Base-by-base conservation (phyloP, 305 asterid species). In the Rubia tinctorum region DNA sequence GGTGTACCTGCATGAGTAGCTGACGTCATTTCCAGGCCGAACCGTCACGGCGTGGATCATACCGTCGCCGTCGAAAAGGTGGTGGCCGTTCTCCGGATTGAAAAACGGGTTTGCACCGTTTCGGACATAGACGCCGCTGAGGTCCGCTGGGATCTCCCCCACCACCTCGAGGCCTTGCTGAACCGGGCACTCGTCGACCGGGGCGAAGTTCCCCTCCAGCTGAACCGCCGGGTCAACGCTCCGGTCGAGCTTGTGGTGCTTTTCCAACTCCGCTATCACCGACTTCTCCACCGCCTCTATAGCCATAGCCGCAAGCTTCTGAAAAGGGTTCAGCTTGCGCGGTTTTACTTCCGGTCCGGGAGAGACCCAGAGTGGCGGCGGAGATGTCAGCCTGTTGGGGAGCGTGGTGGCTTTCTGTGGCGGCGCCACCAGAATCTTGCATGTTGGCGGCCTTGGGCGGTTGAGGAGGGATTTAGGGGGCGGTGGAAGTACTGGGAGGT, bases 11-110 rank as follows among this genome's bases (percentile, higher is more conserved):
- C 91, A 86, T 0, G 87, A 75, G 18, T 89, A 89, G 71, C 88
- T 80, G 23, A 89, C 92, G 8, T 18, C 75, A 22, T 80, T 79
- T 10, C 74, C 81, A 0, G 71, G 66, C 4, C 71, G 62, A 1
- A 87, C 51, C 0, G 73, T 84, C 53, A 89, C 82, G 8, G 87
- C 95, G 30, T 89, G 92, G 51, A 89, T 78, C 91, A 89, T 89
- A 64, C 92, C 89, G 27, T 89, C 95, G 1, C 95, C 95, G 71
- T 89, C 92, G 66, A 89, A 89, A 20, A 87, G 80, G 67, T 89
- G 95, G 87, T 86, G 91, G 23, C 95, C 88, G 63, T 76, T 76
- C 75, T 18, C 61, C 0, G 91, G 95, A 23, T 62, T 5, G 59
- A 84, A 81, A 14, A 80, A 51, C 0, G 92, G 89, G 78, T 89